Evolutionary conservation across 1,284 basidiomycete species (phyloP).

Genomic region (Puccinia triticina): DNA sequence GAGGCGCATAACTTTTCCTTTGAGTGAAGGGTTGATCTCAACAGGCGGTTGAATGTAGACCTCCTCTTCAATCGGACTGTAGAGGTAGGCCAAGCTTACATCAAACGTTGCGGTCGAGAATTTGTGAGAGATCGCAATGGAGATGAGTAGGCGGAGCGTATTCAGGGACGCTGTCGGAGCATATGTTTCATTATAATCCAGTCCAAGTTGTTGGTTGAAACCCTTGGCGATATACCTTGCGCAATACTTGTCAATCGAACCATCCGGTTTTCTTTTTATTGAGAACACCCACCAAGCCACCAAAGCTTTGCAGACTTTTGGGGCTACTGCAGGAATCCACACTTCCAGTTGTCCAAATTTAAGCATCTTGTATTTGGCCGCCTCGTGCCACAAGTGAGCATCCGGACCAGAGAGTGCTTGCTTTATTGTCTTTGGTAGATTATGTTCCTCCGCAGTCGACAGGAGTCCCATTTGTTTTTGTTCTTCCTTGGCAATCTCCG

Average conservation of each 20-base stretch:
- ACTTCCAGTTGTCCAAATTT: conserved; percentile 5
- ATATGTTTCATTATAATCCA: conserved; percentile 22
- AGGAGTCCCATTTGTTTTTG: background rate
- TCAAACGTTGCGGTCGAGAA: conserved; percentile 12
- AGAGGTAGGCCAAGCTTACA: conserved; percentile 19
- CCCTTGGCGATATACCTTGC: background rate
- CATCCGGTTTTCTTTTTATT: too few relatives aligned
- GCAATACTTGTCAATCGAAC: background rate
- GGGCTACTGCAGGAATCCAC: background rate
- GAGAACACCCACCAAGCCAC: background rate
- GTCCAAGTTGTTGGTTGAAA: background rate
- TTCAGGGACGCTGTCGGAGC: conserved; percentile 12
- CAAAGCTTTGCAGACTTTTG: background rate
- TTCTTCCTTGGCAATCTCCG: background rate
- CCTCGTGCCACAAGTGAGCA: background rate
- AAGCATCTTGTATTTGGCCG: background rate
- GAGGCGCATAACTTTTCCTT: conserved; percentile 4
- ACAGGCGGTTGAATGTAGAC: too few relatives aligned
- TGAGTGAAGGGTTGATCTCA: too few relatives aligned
- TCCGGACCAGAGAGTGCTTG: background rate
- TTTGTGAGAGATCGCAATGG: background rate
- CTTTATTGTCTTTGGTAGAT: background rate
- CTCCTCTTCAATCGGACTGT: conserved; percentile 28
- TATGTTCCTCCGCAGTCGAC: background rate
- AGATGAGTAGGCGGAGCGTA: background rate